Evolutionary conservation across 1,284 basidiomycete genomes (phyloP).

Genomic region (Ceratobasidium sp.): DNA sequence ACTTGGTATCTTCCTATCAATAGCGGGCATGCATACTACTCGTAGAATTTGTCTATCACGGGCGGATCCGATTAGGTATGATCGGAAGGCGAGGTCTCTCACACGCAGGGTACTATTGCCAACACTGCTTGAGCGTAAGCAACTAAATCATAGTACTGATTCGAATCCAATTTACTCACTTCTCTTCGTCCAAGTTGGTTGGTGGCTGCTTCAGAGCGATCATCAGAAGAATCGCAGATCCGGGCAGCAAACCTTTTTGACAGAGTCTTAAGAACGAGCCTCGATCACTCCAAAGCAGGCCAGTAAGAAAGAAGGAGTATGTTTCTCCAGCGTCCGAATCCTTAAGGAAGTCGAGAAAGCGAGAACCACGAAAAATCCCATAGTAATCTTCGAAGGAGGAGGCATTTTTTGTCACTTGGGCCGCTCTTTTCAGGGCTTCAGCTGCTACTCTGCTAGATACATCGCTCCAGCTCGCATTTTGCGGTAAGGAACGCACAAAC

Average conservation of each 20-base stretch:
- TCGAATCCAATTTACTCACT: not conserved
- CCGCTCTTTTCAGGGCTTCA: not conserved
- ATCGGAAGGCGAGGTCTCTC: not conserved
- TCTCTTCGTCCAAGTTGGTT: not conserved
- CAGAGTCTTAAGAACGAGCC: slow-evolving; percentile 17
- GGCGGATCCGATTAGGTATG: not conserved
- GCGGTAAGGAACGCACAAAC: not conserved
- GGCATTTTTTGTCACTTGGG: not conserved
- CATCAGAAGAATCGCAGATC: not conserved
- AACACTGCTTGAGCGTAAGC: not conserved
- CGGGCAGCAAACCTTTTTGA: not conserved
- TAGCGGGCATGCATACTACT: not conserved
- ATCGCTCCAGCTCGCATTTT: not conserved
- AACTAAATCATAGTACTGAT: no score
- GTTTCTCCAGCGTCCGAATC: no score
- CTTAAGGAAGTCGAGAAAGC: not conserved
- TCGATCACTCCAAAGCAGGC: slow-evolving; percentile 12
- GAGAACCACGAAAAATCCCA: not conserved
- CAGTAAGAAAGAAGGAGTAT: no score
- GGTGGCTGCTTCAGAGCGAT: not conserved
- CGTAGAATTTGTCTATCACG: not conserved
- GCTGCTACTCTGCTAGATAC: not conserved
- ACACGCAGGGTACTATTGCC: not conserved
- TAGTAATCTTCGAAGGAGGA: not conserved
- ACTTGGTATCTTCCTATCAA: not conserved